Evolutionary conservation across 345 rosid genomes (phyloP), one percentile per base, ranked within the genome.

Genomic region (Salix udensis): DNA sequence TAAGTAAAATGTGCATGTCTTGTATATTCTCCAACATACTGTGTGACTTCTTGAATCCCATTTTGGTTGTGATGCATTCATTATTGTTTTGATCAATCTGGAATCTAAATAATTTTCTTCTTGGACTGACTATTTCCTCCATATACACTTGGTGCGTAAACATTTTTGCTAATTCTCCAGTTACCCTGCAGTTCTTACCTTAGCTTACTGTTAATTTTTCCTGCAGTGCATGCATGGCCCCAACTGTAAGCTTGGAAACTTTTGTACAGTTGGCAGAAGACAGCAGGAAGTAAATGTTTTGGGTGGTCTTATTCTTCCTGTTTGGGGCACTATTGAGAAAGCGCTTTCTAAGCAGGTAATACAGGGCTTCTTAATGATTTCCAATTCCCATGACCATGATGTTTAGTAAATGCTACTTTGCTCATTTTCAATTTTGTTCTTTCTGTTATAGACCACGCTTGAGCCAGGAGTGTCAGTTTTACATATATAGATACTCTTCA

Each of bases 171-270:
- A 61, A 52, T 65, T 34, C 26, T 61, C 53, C 60, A 13, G 48
- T 65, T 24, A 58, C 28, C 31, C 28, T 77, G 64, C 23, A 71
- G 67, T 30, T 46, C 72, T 73, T 55, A 23, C 2, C 26, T 16
- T 53, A 24, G 46, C 73, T 55, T 76, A 50, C 58, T 67, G n/a
- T 79, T 46, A 34, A 42, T 18, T 88, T 24, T 61, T 68, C 67
- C 53, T 84, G 85, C 91, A 93, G 98, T 96, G 99, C 82, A 96
- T 96, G 99, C 99, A 96, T 80, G 99, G 99, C 37, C 96, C 93
- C 65, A 96, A 93, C 70, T 93, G 99, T 85, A 93, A 91, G 84
- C 85, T 96, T 6, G 96, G 92, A 21, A 91, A 83, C 77, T 95
- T 83, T 80, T 96, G 99, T 86, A 93, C 99, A 0, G 98, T 96